phyloP scores from a whole-genome alignment of 805 yeast genomes.

The Candida berthetii region DNA sequence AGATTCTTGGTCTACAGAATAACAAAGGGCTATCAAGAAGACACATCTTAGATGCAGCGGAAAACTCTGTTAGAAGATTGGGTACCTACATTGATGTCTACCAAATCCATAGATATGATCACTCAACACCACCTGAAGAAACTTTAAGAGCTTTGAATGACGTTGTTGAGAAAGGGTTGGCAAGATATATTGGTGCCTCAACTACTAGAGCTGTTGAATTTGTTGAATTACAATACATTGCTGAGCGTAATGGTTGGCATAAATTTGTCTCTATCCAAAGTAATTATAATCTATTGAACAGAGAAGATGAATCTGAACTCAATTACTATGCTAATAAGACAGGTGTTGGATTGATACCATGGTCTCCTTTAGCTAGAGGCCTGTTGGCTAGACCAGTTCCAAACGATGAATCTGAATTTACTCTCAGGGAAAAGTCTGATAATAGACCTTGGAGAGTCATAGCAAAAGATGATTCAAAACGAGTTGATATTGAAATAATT shows the following conservation, averaged over 20 bases:
- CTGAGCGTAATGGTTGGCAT: constrained; percentile 50
- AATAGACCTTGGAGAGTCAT: too few species aligned
- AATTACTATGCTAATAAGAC: constrained; percentile 45
- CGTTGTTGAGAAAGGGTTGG: constrained; percentile 37
- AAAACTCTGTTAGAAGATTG: constrained; percentile 35
- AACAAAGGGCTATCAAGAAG: constrained; percentile 37
- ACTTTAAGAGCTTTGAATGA: constrained; percentile 49
- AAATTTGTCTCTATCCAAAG: constrained; percentile 58
- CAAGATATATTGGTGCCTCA: constrained; percentile 59
- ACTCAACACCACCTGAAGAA: constrained; percentile 40
- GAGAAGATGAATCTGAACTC: constrained; percentile 66
- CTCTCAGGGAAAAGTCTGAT: constrained; percentile 1
- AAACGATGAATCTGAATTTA: constrained; percentile 1
- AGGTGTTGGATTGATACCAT: constrained; percentile 53
- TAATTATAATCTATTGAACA: constrained; percentile 45
- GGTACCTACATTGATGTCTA: constrained; percentile 49
- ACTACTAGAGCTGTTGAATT: constrained; percentile 53
- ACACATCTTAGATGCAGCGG: constrained; percentile 36
- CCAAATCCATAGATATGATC: constrained; percentile 53
- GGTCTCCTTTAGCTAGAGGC: constrained; percentile 57
- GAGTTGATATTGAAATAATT: constrained; percentile 31
- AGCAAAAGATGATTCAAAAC: too few species aligned
- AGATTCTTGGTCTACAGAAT: constrained; percentile 43
- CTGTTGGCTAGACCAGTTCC: constrained; percentile 41
- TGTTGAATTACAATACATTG: constrained; percentile 45